A percentile compares a stretch with the other conserved stretches of the same genome.
phyloP scores from a whole-genome alignment of 108 stramenopile species.

The Cyclostephanos invisitatus region DNA sequence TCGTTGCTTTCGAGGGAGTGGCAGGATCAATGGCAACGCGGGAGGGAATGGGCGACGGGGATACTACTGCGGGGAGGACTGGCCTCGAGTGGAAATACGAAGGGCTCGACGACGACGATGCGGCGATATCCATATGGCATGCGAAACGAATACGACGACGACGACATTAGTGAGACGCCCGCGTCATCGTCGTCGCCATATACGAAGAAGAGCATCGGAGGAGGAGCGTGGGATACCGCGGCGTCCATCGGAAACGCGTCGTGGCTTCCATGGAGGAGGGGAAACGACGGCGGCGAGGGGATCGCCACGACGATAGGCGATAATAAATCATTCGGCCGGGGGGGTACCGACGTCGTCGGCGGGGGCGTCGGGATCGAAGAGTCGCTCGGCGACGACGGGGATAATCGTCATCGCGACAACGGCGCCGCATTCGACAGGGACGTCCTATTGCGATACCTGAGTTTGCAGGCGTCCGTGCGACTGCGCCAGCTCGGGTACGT shows the following conservation, averaged over 20 bases:
- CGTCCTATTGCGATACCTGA: slow-evolving; percentile 33
- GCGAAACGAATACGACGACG: too few species aligned
- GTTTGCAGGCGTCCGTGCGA: slow-evolving; percentile 38
- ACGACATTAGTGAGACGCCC: neutral
- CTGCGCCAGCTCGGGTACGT: slow-evolving; percentile 53
- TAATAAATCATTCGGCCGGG: too few species aligned
- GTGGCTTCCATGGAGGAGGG: slow-evolving; percentile 15
- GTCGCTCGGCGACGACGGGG: neutral
- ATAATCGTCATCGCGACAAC: neutral
- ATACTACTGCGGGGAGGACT: slow-evolving; percentile 9
- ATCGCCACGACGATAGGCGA: too few species aligned
- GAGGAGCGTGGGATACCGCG: slow-evolving; percentile 29
- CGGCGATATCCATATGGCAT: neutral
- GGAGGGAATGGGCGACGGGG: slow-evolving; percentile 26
- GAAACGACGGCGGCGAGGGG: slow-evolving; percentile 1
- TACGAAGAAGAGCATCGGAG: neutral
- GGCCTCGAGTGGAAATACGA: too few species aligned
- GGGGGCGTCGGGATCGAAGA: too few species aligned
- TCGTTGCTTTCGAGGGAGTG: slow-evolving; percentile 9
- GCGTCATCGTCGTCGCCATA: neutral
- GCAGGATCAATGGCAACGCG: slow-evolving; percentile 3
- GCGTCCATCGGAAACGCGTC: slow-evolving; percentile 48
- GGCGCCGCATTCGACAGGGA: slow-evolving; percentile 19
- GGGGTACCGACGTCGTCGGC: too few species aligned
- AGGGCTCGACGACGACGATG: neutral